Percentiles rank a stretch among this genome's conserved stretches.
Conservation (phyloP, 208 protist species). For the Crithidia bombi region DNA sequence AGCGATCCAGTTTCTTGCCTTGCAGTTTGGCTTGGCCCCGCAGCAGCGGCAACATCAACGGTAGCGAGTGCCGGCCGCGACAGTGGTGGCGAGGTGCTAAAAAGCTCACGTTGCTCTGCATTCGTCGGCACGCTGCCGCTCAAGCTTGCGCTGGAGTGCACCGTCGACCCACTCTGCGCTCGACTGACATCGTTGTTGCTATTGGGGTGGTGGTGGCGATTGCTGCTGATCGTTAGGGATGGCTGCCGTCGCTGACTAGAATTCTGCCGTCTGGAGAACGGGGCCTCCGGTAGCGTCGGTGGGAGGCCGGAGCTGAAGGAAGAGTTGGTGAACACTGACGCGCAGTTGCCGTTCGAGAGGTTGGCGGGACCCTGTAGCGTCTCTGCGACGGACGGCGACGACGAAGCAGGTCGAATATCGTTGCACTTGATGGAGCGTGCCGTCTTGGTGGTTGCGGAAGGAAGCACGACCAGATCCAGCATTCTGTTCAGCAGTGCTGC, state of each 20-base stretch:
- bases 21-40: background rate
- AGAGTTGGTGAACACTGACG: background rate
- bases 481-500: background rate
- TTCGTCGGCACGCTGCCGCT: background rate
- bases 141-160: background rate
- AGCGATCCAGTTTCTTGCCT: background rate
- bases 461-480: constrained; percentile 1
- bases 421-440: background rate
- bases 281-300: constrained; percentile 11
- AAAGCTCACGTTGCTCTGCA: constrained; percentile 4
- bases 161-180: background rate
- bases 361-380: background rate
- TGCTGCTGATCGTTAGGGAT: background rate
- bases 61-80: background rate
- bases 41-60: too few relatives aligned
- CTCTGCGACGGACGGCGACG: background rate
- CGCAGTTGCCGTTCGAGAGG: background rate
- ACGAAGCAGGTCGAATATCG: background rate
- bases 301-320: constrained; percentile 11
- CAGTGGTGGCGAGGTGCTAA: background rate
- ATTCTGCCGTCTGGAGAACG: background rate
- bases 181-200: background rate
- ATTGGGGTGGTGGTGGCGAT: background rate
- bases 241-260: background rate
- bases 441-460: constrained; percentile 4